Conservation (phyloP, 495 filamentous ascomycete genomes). For the Xylaria cubensis region DNA sequence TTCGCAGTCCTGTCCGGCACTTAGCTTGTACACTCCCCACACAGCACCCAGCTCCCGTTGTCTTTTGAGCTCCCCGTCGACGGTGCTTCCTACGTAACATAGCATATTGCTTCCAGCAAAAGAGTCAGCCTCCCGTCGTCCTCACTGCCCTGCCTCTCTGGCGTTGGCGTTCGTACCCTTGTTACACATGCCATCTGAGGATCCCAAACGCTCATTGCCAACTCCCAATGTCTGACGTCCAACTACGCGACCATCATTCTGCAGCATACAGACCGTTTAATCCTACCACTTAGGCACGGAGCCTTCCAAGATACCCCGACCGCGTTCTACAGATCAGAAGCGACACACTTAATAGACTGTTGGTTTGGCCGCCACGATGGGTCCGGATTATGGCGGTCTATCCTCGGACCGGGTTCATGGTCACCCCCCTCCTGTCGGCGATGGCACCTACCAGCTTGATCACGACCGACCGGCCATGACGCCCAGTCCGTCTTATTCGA, state of each 20-base stretch:
- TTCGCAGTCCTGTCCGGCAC: constrained; percentile 21
- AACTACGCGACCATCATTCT: constrained; percentile 36
- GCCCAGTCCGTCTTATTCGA: constrained; percentile 46
- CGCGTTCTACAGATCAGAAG: constrained; percentile 23
- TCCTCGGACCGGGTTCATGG: constrained; percentile 42
- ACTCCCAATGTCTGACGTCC: constrained; percentile 44
- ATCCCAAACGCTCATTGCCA: constrained; percentile 29
- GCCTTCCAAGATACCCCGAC: constrained; percentile 20
- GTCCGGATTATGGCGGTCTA: constrained; percentile 45
- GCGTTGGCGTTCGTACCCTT: constrained; percentile 34
- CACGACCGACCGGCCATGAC: constrained; percentile 46
- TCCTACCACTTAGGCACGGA: constrained; percentile 32
- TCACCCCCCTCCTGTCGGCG: constrained; percentile 38
- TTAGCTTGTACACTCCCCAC: constrained; percentile 15
- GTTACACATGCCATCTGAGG: constrained; percentile 37
- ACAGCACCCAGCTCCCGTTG: constrained; percentile 12
- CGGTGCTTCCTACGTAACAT: constrained; percentile 8
- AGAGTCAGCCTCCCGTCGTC: not conserved
- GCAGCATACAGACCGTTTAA: constrained; percentile 30
- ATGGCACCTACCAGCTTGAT: constrained; percentile 42
- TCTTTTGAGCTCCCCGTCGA: not conserved
- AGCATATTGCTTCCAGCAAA: constrained; percentile 2
- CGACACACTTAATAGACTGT: constrained; percentile 29
- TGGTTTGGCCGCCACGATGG: constrained; percentile 43
- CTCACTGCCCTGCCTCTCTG: constrained; percentile 12